These are phyloP conservation scores for Xylaria arbuscula DNA, from an alignment of 2,329 filamentous ascomycete genomes.

Conservation along the genomic window DNA sequence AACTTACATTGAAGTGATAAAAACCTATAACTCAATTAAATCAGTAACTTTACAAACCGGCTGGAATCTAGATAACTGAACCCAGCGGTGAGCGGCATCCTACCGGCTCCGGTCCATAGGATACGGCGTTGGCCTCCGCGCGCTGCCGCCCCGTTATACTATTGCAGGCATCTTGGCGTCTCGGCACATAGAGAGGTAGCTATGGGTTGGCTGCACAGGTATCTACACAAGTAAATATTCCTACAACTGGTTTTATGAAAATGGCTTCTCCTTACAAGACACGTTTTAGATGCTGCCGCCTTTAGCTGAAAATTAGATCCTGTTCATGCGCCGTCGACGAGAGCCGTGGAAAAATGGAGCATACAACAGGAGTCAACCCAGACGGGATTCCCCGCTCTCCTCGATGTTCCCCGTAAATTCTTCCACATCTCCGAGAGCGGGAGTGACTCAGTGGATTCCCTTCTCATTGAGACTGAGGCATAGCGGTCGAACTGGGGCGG, in stretches of 20 bases:
- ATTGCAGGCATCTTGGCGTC: neutral
- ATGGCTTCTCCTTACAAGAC: constrained; percentile 1
- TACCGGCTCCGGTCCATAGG: constrained; percentile 1
- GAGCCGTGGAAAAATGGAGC: constrained; percentile 2
- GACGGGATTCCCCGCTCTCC: constrained; percentile 10
- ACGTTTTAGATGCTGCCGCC: neutral
- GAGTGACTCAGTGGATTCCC: constrained; percentile 8
- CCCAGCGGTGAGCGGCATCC: neutral
- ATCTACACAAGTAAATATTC: neutral
- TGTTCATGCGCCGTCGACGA: neutral
- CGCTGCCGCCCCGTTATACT: neutral
- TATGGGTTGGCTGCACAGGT: neutral
- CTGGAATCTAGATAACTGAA: neutral
- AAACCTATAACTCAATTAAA: neutral
- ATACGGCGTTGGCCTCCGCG: constrained; percentile 1
- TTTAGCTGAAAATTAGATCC: neutral
- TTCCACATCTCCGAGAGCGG: constrained; percentile 25
- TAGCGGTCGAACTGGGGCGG: neutral
- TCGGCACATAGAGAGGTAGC: neutral
- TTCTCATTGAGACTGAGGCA: constrained; percentile 12
- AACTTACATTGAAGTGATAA: neutral
- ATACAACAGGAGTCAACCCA: neutral
- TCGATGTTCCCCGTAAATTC: constrained; percentile 14
- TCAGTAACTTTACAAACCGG: neutral
- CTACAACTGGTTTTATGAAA: neutral